A percentile compares a stretch with the other conserved stretches of the same genome.
Evolutionary conservation across 2,329 filamentous ascomycete genomes (phyloP).

Genomic region (Cordyceps tenuipes): DNA sequence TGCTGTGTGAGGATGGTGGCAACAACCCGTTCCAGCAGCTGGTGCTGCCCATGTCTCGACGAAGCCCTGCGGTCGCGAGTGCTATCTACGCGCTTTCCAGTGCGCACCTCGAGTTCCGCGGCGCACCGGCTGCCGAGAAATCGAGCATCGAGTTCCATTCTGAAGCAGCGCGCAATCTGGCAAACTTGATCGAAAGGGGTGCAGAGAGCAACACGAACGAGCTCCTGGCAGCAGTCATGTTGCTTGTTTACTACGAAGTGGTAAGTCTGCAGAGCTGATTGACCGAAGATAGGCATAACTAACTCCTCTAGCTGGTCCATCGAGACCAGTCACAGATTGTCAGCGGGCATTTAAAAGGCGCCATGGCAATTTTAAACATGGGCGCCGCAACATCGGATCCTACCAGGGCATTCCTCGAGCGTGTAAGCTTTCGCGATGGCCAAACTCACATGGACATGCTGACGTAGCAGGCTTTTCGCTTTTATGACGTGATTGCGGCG

Average conservation of each 20-base stretch:
- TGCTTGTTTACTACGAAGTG: conserved; percentile 56
- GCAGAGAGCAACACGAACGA: conserved; percentile 45
- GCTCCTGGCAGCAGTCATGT: conserved; percentile 51
- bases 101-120: conserved; percentile 69
- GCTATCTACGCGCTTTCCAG: conserved; percentile 78
- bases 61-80: conserved; percentile 58
- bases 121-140: conserved; percentile 42
- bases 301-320: conserved; percentile 44
- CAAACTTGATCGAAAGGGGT: conserved; percentile 47
- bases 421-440: conserved; percentile 30
- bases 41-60: conserved; percentile 50
- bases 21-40: conserved; percentile 58
- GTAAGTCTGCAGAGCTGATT: conserved; percentile 30
- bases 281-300: neutral
- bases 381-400: conserved; percentile 36
- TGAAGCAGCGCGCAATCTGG: conserved; percentile 49
- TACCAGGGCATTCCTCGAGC: conserved; percentile 49
- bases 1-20: conserved; percentile 53
- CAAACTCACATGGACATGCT: neutral
- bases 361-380: conserved; percentile 51
- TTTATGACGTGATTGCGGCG: conserved; percentile 58
- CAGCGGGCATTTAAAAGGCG: conserved; percentile 52
- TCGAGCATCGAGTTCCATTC: conserved; percentile 53
- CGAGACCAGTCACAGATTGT: conserved; percentile 51
- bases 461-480: conserved; percentile 47